Evolutionary conservation across 2,329 filamentous ascomycete species (phyloP), one percentile per base, ranked within the genome.

Genomic region (Alternaria panax): DNA sequence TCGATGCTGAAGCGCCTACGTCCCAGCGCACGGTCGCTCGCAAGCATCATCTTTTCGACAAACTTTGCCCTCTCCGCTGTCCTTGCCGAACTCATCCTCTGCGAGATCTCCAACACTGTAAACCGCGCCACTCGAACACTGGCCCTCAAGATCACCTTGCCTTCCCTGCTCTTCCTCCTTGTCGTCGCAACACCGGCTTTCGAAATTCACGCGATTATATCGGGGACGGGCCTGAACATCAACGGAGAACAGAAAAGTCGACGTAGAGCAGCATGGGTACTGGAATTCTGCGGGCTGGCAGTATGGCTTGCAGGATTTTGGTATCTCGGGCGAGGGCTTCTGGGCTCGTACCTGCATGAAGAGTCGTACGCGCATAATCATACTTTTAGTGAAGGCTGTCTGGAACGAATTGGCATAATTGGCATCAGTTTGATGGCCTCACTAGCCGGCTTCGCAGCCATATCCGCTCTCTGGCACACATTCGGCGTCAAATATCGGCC

Each of bases 361-460:
- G 73, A 80, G 63, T 72, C 79, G 55, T 76, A 78, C 51, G 68
- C 81, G 57, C 75, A 79, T 45, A 68, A 79, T 12, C 79, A 83
- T 57, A 79, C 77, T 24, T 80, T 87, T 53, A 84, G 82, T 46
- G 84, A 87, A 68, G 85, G 84, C 30, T 86, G 85, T 68, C 73
- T 87, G 45, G 85, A 87, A 65, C 77, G 92, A 43, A 88, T 96
- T 25, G 92, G 92, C 12, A 89, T 96, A 40, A 92, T 96, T 63
- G 92, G 92, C 4, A 92, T 95, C 56, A 89, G 90, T 47, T 80
- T 95, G 53, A 96, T 96, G 92, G 92, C 92, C 16, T 84, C 93
- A 14, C 82, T 96, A n/a, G 92, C 92, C 7, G 92, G 92, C 0
- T 96, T 96, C 70, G 92, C 92, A 6, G 92, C 92, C n/a, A 90